Evolutionary conservation across 495 filamentous ascomycete species (phyloP), one percentile per base, ranked within the genome.

Genomic region (Clohesyomyces aquaticus): DNA sequence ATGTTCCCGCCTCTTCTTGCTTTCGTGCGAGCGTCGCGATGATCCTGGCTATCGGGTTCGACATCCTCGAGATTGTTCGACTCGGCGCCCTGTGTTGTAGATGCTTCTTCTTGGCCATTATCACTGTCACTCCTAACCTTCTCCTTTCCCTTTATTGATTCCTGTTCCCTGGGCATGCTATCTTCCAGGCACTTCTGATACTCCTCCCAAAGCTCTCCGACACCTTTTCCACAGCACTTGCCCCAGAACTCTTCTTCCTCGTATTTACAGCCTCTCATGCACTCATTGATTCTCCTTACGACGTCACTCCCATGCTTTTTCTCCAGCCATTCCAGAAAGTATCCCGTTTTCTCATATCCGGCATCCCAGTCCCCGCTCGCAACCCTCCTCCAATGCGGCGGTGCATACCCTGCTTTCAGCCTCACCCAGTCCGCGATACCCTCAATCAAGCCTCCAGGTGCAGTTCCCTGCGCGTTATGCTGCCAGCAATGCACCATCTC

Each of bases 401-500:
- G 91, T 41, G 77, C 81, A 43, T 96, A 74, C 0, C 84, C 83
- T 54, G 87, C 85, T 61, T 83, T 86, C 51, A 98, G 75, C 8
- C 94, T 81, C 9, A 98, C 93, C 82, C 91, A 98, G 72, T 98
- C 94, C 16, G 94, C 93, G 57, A 98, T 86, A 0, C 94, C 94
- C 72, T 98, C 94, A 56, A 96, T 87, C 62, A 98, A 67, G 0
- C 94, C 94, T 14, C 87, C 86, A 0, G 93, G 93, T 16, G 81
- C 82, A 3, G 77, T 80, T 0, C 82, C 83, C 1, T 75, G 77
- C 0, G 81, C 88, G 55, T 89, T 85, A 75, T 89, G 91, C 73
- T 98, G 94, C 77, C 89, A 96, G 77, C 93, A 97, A 73, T 98
- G 94, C 11, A 98, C 94, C 64, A 97, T 87, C 76, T 98, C 94